Conservation (phyloP, 2,329 filamentous ascomycete genomes). For the Monilinia laxa region DNA sequence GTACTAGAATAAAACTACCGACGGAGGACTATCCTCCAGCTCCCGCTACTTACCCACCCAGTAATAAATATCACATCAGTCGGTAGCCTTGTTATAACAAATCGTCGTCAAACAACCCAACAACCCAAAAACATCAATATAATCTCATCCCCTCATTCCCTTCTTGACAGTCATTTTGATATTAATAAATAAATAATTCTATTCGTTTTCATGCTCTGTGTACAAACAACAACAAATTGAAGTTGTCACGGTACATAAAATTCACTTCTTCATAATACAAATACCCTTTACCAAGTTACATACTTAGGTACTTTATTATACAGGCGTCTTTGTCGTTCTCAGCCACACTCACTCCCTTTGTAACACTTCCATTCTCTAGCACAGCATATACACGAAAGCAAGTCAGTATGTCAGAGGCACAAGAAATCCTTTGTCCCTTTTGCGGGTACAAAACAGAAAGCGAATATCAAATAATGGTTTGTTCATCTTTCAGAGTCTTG, state of each 20-base stretch:
- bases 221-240: too few species aligned
- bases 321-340: neutral
- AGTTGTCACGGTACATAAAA: neutral
- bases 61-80: too few species aligned
- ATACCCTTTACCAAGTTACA: neutral
- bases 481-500: slow-evolving; percentile 22
- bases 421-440: slow-evolving; percentile 43
- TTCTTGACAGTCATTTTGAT: too few species aligned
- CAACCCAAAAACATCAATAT: too few species aligned
- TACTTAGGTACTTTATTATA: neutral
- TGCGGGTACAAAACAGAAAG: slow-evolving; percentile 41
- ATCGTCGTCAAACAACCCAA: too few species aligned
- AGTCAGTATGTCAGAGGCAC: slow-evolving; percentile 4
- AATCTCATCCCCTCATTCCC: too few species aligned
- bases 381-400: neutral
- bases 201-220: too few species aligned
- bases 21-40: too few species aligned
- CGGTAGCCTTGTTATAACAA: too few species aligned
- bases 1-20: too few species aligned
- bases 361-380: neutral
- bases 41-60: too few species aligned
- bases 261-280: neutral
- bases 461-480: slow-evolving; percentile 45
- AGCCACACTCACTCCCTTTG: slow-evolving; percentile 11
- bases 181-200: too few species aligned